Evolutionary conservation across 306 rosid species (phyloP), one percentile per base, ranked within the genome.

Genomic region (Oemleria cerasiformis): DNA sequence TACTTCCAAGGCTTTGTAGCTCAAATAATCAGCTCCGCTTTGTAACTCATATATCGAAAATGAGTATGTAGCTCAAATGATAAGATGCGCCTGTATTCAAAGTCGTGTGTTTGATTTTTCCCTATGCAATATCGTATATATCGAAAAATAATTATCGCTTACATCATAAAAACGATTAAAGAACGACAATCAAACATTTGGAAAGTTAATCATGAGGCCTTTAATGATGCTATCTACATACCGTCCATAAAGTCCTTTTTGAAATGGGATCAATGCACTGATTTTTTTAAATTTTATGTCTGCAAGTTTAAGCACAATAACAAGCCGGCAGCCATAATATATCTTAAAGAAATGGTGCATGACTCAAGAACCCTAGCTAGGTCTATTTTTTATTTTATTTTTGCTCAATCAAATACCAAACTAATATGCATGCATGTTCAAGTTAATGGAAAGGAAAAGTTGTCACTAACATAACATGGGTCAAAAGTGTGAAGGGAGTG

Each of bases 401-500:
- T 30, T 30, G 36, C 36, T 2, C 36, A 30, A 2, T 30, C 36
- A 30, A 30, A 30, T 30, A 30, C 36, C 36, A 30, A 30, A 30
- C 36, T 30, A 30, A 30, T 38, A 59, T 15, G 42, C 43, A 56
- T 5, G 61, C 63, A 5, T 58, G 74, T 42, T 42, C 43, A 13
- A 7, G 23, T 55, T 42, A 56, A 36, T 21, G 74, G 74, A 16
- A 30, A 48, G 20, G 73, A 55, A 43, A 55, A 74, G 34, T 73
- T 3, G 73, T 70, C 81, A 80, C 84, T 71, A 80, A 75, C 74
- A 4, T 43, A 13, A 45, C 9, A 36, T 60, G 36, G 60, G 78
- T 72, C 77, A 77, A 77, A 80, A 69, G 72, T 75, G 48, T 56
- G 12, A 2, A 68, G 54, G 54, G 56, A 77, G 75, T 78, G 74